Evolutionary conservation across 2,329 filamentous ascomycete species (phyloP), one percentile per base, ranked within the genome.

Genomic region (Penicillium brevicompactum): DNA sequence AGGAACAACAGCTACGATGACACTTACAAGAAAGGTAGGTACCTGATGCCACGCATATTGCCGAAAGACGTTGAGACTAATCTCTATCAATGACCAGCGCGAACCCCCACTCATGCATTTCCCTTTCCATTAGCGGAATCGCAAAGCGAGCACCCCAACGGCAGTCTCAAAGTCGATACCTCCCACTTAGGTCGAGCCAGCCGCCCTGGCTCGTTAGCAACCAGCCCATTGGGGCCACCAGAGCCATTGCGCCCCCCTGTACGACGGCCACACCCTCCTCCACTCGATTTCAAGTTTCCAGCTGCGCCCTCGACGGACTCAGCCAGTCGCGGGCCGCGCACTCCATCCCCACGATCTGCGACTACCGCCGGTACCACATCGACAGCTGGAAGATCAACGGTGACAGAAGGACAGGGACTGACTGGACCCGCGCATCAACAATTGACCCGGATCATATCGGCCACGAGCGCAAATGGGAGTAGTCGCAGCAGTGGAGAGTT

Each of bases 401-500:
- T 59, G 2, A 70, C 59, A 54, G 69, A 74, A n/a, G 45, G 57
- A 6, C 53, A 66, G 5, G 55, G 59, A 16, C 47, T 70, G 16
- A 60, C 65, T 24, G 66, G 67, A 4, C 70, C 70, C 11, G 59
- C 57, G 10, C 71, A 69, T 40, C 57, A 72, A 61, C 75, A 78
- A 76, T 59, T 89, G 86, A 65, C 83, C 80, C 64, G 76, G 48
- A 86, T 96, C 49, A 80, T 96, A 50, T 91, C 92, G 3, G 87
- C 89, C 31, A 87, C 88, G 14, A 95, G 90, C 65, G 80, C 89
- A 61, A 84, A 84, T 57, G 85, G 84, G 51, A 97, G 93, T 27
- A 92, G 91, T 22, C 83, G 94, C 65, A 96, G 91, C 61, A 99
- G 94, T 70, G 90, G 89, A 51, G 94, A 99, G 68, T 95, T 97